Percentiles rank a stretch among this genome's conserved stretches.
Conservation (phyloP, 2,329 filamentous ascomycete species). For the Colletotrichum lentis region DNA sequence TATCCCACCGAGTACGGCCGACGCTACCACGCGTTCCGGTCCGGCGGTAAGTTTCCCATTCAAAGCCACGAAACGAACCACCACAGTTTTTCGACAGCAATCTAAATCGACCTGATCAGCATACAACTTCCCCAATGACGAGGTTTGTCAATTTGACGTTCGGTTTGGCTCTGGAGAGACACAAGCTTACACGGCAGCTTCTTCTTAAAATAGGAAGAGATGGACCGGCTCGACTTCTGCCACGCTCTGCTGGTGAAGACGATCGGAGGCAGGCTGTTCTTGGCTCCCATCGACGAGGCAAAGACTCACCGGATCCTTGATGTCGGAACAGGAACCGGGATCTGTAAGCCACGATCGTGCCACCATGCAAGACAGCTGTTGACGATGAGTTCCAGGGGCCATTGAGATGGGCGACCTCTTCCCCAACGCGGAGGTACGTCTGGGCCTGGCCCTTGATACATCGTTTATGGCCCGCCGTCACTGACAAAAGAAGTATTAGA, state of each 20-base stretch:
- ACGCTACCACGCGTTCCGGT: slow-evolving; percentile 32
- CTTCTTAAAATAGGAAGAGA: neutral
- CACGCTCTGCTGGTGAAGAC: slow-evolving; percentile 13
- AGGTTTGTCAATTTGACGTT: slow-evolving; percentile 25
- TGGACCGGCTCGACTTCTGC: slow-evolving; percentile 25
- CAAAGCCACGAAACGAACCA: too few relatives aligned
- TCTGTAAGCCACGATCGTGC: slow-evolving; percentile 42
- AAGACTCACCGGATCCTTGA: slow-evolving; percentile 50
- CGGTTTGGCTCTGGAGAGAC: too few relatives aligned
- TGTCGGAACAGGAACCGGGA: slow-evolving; percentile 55
- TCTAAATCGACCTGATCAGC: neutral
- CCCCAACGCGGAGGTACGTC: slow-evolving; percentile 43
- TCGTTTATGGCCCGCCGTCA: slow-evolving; percentile 47
- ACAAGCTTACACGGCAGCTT: neutral
- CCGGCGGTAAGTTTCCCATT: slow-evolving; percentile 1
- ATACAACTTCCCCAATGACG: slow-evolving; percentile 51
- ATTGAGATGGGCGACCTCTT: slow-evolving; percentile 51
- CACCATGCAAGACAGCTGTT: neutral
- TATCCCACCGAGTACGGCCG: slow-evolving; percentile 33
- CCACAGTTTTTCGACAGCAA: too few relatives aligned
- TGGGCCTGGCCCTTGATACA: too few relatives aligned
- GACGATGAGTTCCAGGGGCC: slow-evolving; percentile 42
- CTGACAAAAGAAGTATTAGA: slow-evolving; percentile 51
- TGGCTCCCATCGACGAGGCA: slow-evolving; percentile 43
- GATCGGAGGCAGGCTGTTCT: slow-evolving; percentile 14